phyloP scores from a whole-genome alignment of 73 alveolate genomes.

The Tetrahymena borealis region DNA sequence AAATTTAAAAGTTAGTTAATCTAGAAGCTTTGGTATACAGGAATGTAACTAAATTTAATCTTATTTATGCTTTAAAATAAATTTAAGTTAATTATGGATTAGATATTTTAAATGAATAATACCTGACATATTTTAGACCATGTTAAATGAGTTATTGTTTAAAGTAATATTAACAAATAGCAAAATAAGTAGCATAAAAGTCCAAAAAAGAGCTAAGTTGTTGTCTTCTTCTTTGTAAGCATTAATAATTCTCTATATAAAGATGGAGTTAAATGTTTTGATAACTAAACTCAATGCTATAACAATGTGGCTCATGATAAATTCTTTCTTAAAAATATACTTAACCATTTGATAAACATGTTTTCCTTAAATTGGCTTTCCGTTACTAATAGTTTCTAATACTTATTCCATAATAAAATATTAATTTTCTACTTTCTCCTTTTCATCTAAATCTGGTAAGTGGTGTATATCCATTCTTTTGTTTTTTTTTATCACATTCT shows the following conservation, averaged over 20 bases:
- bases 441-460: not conserved
- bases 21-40: not conserved
- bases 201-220: not conserved
- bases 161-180: not conserved
- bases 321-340: not conserved
- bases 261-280: not conserved
- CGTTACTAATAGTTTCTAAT: not conserved
- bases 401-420: not conserved
- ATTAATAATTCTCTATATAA: not conserved
- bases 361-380: not conserved
- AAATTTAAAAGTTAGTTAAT: not conserved
- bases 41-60: not conserved
- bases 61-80: not conserved
- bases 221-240: not conserved
- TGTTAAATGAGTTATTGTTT: not conserved
- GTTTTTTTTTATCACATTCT: not conserved
- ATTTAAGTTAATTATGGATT: not conserved
- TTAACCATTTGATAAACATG: not conserved
- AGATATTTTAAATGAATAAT: not conserved
- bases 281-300: not conserved
- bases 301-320: not conserved
- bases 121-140: not conserved
- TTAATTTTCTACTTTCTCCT: not conserved
- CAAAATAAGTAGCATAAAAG: not conserved
- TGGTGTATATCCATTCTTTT: not conserved